phyloP scores from a whole-genome alignment of 805 yeast species.

The Ogataea zsoltii region DNA sequence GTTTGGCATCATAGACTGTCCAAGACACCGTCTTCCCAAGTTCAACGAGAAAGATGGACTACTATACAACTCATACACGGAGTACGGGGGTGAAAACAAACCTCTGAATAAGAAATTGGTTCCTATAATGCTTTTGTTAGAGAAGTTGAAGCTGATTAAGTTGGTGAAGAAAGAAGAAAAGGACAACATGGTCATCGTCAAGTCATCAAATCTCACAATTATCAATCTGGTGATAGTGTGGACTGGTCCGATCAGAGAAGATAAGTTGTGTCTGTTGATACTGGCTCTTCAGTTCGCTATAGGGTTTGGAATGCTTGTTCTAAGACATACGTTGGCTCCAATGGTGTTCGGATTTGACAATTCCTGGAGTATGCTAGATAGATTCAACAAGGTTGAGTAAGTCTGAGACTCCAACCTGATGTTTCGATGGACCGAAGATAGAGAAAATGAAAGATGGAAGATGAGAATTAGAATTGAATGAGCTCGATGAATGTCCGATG shows the following conservation, averaged over 20 bases:
- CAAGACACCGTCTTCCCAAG: conserved; percentile 89
- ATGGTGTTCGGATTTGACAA: conserved; percentile 90
- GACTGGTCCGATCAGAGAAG: conserved; percentile 91
- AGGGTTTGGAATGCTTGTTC: conserved; percentile 66
- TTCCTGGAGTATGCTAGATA: conserved; percentile 41
- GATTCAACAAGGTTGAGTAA: conserved; percentile 22
- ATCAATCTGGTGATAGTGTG: conserved; percentile 81
- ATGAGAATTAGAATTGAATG: too few relatives aligned
- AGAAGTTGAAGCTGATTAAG: conserved; percentile 49
- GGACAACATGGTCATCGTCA: conserved; percentile 30
- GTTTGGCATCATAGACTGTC: conserved; percentile 85
- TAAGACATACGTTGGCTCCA: conserved; percentile 84
- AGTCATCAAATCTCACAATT: conserved; percentile 80
- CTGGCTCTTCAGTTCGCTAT: conserved; percentile 60
- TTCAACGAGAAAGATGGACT: conserved; percentile 68
- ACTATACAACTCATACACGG: conserved; percentile 70
- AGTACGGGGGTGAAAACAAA: conserved; percentile 31
- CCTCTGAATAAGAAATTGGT: conserved; percentile 31
- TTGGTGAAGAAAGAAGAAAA: conserved; percentile 35
- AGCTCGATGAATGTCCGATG: neutral
- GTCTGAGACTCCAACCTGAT: too few relatives aligned
- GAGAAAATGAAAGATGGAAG: too few relatives aligned
- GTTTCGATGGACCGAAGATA: too few relatives aligned
- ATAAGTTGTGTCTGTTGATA: conserved; percentile 61
- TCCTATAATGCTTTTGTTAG: conserved; percentile 46